Evolutionary conservation across 192 early-diverging fungal species (phyloP), one percentile per base, ranked within the genome.

Genomic region (Coemansia sp.): DNA sequence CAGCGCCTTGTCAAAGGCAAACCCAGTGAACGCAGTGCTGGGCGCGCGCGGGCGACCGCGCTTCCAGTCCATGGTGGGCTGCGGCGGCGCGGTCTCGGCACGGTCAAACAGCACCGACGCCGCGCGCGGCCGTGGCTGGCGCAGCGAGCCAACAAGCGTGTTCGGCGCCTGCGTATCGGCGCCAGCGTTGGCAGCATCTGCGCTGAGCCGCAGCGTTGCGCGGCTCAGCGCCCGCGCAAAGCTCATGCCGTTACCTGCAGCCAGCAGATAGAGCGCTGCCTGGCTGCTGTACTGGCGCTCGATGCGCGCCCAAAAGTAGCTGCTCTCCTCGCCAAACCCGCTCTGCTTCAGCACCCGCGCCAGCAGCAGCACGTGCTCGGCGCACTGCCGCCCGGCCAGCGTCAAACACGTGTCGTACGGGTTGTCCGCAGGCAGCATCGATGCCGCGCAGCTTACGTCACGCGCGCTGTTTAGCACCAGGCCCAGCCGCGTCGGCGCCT

Each of bases 1-100:
- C 22, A 74, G 54, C 27, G 61, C 61, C 43, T 44, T 54, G 54
- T 65, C 67, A 40, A 70, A 69, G 18, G 67, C 73, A 70, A 70
- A 69, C 11, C 67, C 73, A 1, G 56, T 10, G 43, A 70, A 70
- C 45, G 64, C 63, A 14, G 63, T 40, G 38, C 60, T 63, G 5
- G 35, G 43, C 4, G 42, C 32, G 3, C 49, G 38, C 10, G 28
- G 57, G 2, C 16, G 44, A 22, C 25, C 45, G 19, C 10, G 35
- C 1, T 21, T 2, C 2, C 24, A 4, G 4, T 5, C 18, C 6
- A 23, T 18, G n/a, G n/a, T n/a, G n/a, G n/a, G n/a, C n/a, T n/a
- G n/a, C n/a, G n/a, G n/a, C n/a, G 12, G 24, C 4, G 19, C n/a
- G 0, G 56, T 7, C 31, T 18, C 63, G 44, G 8, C 56, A 10